Evolutionary conservation across 2,329 filamentous ascomycete genomes (phyloP), one percentile per base, ranked within the genome.

Genomic region (Aspergillus sp.): DNA sequence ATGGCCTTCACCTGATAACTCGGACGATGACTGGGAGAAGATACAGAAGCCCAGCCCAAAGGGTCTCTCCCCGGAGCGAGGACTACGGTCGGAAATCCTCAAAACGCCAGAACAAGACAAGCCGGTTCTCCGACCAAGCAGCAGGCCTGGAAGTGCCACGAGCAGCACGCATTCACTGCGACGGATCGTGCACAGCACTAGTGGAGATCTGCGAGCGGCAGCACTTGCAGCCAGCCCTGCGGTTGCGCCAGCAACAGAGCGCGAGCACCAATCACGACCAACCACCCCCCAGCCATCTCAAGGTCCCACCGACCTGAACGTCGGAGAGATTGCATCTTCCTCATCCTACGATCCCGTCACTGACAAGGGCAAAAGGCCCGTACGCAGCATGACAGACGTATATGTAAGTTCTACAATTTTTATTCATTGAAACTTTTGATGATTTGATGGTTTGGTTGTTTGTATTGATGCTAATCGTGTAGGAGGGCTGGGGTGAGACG

Each of bases 401-500:
- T 96, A 90, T 80, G 92, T 96, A 85, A 89, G 91, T 89, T 62
- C 59, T 62, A 54, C 60, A 59, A 57, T 51, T 42, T 59, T 61
- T 55, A 51, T 56, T 15, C 11, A 8, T 58, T 52, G 59, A 50
- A 22, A 58, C 55, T 37, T 27, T 48, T 62, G 39, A 40, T 56
- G 27, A n/a, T 47, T 54, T 46, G 27, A 24, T 54, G 24, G 22
- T 20, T 44, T 49, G 15, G 34, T 51, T 61, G 40, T 56, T 51
- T 17, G 39, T 50, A 61, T 64, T 30, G 20, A 42, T 51, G 57
- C 61, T 70, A 66, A 60, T 62, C 64, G 9, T 48, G 52, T 80
- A 97, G 93, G 92, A 96, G 85, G 93, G 91, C 79, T 93, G 87
- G 81, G 93, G 93, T 78, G 91, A 96, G 79, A 91, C 90, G 77